Percentiles rank a stretch among this genome's conserved stretches.
These are phyloP conservation scores for Cyclotella choctawhatcheeana DNA, from an alignment of 108 stramenopile species.

Conservation along the genomic window DNA sequence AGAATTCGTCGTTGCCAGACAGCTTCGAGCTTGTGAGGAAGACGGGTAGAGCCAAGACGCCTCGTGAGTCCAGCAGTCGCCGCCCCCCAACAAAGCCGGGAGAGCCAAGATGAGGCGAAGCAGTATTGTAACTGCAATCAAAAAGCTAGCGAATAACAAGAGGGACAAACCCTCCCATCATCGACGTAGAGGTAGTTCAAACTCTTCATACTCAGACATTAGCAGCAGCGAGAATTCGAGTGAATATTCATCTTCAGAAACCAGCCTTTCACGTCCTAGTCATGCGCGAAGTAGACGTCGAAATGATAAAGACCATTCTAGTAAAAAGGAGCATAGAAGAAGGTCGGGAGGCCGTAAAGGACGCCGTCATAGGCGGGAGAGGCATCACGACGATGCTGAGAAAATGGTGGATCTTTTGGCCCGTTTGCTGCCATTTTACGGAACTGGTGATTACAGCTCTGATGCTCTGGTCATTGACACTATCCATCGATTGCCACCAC, in stretches of 20 bases:
- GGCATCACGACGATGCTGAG: constrained; percentile 25
- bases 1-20: no score
- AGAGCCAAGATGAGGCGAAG: background rate
- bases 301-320: background rate
- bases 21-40: no score
- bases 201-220: constrained; percentile 7
- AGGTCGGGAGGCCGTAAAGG: background rate
- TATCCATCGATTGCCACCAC: constrained; percentile 41
- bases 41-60: no score
- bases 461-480: constrained; percentile 49
- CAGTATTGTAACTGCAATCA: background rate
- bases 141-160: no score
- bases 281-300: background rate
- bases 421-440: constrained; percentile 46
- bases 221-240: background rate
- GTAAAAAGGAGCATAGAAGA: background rate
- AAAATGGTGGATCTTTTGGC: constrained; percentile 44
- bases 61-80: no score
- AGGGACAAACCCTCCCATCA: no score
- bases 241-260: background rate
- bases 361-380: background rate
- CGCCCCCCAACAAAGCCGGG: background rate
- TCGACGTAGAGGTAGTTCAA: background rate
- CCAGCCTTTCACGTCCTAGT: background rate
- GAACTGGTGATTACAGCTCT: constrained; percentile 34